These are phyloP conservation scores for Colletotrichum lini DNA, from an alignment of 2,329 filamentous ascomycete species.

Conservation along the genomic window DNA sequence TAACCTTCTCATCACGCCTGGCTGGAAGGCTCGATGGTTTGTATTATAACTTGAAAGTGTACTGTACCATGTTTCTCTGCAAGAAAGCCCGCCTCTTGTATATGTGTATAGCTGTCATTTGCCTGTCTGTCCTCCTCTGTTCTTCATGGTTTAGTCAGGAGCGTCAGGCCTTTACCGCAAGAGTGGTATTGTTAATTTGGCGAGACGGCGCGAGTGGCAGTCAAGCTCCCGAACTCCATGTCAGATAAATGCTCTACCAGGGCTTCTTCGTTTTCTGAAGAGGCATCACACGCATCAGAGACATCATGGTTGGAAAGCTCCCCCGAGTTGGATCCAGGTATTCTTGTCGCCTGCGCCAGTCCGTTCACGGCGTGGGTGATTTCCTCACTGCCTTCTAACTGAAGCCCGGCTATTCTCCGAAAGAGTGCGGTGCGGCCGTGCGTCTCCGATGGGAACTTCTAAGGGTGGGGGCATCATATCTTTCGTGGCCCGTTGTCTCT, in stretches of 20 bases:
- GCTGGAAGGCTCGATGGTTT: constrained; percentile 6
- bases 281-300: no score
- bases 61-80: constrained; percentile 9
- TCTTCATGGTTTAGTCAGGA: not conserved
- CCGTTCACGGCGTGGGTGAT: not conserved
- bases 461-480: no score
- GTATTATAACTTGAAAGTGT: constrained; percentile 27
- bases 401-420: no score
- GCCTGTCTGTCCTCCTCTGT: no score
- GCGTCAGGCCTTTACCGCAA: not conserved
- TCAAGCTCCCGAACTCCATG: not conserved
- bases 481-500: not conserved
- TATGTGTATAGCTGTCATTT: not conserved
- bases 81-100: constrained; percentile 2
- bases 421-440: no score
- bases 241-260: not conserved
- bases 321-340: not conserved
- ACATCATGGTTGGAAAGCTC: not conserved
- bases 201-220: not conserved
- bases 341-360: not conserved
- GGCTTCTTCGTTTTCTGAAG: not conserved
- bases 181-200: not conserved
- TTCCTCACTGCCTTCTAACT: not conserved
- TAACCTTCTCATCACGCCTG: no score
- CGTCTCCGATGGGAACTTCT: no score